Evolutionary conservation across 164 flowering plant genomes (phyloP), one percentile per base, ranked within the genome.

Genomic region (Annona squamosa): DNA sequence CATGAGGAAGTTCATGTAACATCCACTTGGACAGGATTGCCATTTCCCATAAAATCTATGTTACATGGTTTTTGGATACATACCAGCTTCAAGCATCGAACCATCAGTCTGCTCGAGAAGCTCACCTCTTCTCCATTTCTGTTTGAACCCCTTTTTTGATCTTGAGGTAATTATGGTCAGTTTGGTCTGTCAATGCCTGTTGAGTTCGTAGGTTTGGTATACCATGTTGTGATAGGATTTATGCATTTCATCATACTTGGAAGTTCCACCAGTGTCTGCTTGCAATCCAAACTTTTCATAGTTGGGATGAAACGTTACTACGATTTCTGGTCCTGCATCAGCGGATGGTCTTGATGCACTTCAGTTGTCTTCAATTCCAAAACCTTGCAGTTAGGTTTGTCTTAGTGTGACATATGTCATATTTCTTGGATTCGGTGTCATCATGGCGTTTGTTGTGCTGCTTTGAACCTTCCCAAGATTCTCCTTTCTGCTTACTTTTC

Each of bases 1-100:
- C 72, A 64, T 45, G 73, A 66, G 64, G 74, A 75, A 65, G 78
- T 75, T 68, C 71, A 47, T 76, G 81, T 76, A 73, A 76, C 52
- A 73, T 76, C 78, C 76, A 70, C 42, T 67, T 63, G 46, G 64
- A 72, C 57, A 65, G 76, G 63, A 66, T 43, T 10, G 16, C 68
- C 68, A 66, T 66, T 66, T 66, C 68, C 46, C 68, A 42, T 37
- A 66, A 66, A 47, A 37, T 41, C 13, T 18, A 63, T 19, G 63
- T 63, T 43, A 42, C 10, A 66, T 66, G 68, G 68, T 66, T 37
- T 26, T 41, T 66, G 46, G 43, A 66, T 66, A 66, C 43, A 66
- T 9, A 66, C 42, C 12, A 46, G 17, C 43, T 13, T 43, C 17
- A 42, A 63, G 1, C 17, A 6, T 66, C 43, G 68, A 66, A 66